These are phyloP conservation scores for Pseudogymnoascus sp. DNA, from an alignment of 2,329 filamentous ascomycete genomes.

Conservation along the genomic window DNA sequence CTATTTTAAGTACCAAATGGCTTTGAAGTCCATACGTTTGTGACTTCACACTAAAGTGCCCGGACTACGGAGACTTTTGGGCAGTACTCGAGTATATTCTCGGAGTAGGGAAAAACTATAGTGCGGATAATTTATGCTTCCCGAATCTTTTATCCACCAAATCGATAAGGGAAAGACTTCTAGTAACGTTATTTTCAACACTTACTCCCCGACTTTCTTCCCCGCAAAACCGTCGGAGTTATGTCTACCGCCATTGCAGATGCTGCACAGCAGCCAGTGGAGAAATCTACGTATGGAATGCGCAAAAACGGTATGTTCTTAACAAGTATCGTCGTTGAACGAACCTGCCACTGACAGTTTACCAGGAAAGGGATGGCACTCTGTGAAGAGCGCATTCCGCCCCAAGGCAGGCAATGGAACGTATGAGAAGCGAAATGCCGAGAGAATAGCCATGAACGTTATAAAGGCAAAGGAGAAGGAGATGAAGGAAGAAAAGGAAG, in stretches of 20 bases:
- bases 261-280: neutral
- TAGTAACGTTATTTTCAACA: slow-evolving; percentile 1
- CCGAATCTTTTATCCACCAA: slow-evolving; percentile 10
- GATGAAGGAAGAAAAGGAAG: slow-evolving; percentile 91
- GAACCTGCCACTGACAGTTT: neutral
- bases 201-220: neutral
- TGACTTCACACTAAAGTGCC: too few species aligned
- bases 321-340: neutral
- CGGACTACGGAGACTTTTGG: too few species aligned
- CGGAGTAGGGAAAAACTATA: slow-evolving; percentile 2
- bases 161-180: slow-evolving; percentile 6
- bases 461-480: slow-evolving; percentile 91
- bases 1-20: too few species aligned
- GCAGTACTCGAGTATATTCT: neutral
- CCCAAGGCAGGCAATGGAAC: slow-evolving; percentile 70
- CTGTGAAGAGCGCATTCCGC: slow-evolving; percentile 74
- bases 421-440: slow-evolving; percentile 68
- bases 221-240: neutral
- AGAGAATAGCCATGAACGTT: slow-evolving; percentile 62
- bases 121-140: slow-evolving; percentile 9
- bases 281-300: slow-evolving; percentile 45
- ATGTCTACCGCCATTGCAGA: neutral
- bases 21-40: too few species aligned
- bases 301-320: slow-evolving; percentile 68
- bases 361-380: slow-evolving; percentile 91